A percentile compares a stretch with the other conserved stretches of the same genome.
Conservation (phyloP, 768 basidiomycete genomes). For the Calocybe cyanea region DNA sequence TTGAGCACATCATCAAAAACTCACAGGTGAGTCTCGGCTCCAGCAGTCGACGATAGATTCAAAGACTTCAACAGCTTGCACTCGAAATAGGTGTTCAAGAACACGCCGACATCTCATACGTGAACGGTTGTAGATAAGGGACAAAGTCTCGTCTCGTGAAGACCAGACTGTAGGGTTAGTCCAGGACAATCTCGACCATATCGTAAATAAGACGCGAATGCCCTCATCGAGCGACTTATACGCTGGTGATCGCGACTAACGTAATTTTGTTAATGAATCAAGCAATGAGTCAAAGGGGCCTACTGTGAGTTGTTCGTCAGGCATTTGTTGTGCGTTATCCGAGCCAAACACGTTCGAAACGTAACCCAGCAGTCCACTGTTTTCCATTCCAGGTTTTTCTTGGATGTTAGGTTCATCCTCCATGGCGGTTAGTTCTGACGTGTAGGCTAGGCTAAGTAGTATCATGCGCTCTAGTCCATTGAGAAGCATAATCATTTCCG, state of each 20-base stretch:
- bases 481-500: constrained; percentile 81
- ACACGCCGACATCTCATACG: constrained; percentile 70
- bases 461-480: constrained; percentile 83
- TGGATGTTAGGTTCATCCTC: constrained; percentile 53
- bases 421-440: constrained; percentile 39
- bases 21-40: constrained; percentile 52
- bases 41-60: constrained; percentile 84
- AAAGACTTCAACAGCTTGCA: constrained; percentile 75
- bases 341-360: constrained; percentile 89
- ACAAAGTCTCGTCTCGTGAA: constrained; percentile 64
- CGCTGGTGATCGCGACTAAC: constrained; percentile 67
- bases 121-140: constrained; percentile 63
- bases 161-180: constrained; percentile 39
- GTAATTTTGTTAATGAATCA: constrained; percentile 4
- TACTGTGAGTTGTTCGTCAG: constrained; percentile 59
- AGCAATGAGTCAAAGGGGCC: constrained; percentile 22
- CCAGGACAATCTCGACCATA: constrained; percentile 67
- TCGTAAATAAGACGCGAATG: constrained; percentile 68
- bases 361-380: constrained; percentile 76
- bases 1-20: constrained; percentile 16
- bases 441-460: constrained; percentile 63
- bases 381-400: constrained; percentile 53
- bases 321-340: constrained; percentile 44
- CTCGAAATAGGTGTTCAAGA: constrained; percentile 82
- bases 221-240: constrained; percentile 78